Conservation (phyloP, 352 stramenopile genomes). For the Globisporangium polare region DNA sequence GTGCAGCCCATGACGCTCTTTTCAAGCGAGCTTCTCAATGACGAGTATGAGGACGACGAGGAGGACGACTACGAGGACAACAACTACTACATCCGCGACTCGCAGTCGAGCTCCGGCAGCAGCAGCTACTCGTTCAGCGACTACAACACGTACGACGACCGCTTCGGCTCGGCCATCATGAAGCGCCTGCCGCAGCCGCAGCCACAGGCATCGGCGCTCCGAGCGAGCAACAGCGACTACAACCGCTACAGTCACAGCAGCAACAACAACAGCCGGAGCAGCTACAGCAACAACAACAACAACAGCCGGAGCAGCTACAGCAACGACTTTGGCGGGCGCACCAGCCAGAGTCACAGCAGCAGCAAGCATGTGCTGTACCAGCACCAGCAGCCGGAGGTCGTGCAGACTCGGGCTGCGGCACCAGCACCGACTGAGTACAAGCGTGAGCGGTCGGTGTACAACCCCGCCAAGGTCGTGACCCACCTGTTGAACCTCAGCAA, state of each 20-base stretch:
- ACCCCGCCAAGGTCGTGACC: conserved; percentile 11
- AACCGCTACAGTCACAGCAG: background rate
- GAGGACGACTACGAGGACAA: background rate
- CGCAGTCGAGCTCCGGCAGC: conserved; percentile 38
- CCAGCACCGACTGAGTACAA: background rate
- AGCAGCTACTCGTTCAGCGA: conserved; percentile 61
- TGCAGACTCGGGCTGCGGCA: background rate
- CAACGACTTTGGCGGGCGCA: background rate
- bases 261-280: background rate
- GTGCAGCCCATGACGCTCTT: background rate
- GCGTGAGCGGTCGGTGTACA: conserved; percentile 6
- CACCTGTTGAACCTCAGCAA: conserved; percentile 11
- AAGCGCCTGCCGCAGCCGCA: conserved; percentile 16
- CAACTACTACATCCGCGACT: conserved; percentile 21
- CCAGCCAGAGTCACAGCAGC: background rate
- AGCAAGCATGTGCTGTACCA: conserved; percentile 7
- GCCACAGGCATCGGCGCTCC: background rate
- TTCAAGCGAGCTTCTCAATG: background rate
- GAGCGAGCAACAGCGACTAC: background rate
- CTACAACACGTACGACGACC: conserved; percentile 47
- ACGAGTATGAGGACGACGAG: background rate
- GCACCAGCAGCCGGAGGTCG: background rate
- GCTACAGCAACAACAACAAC: background rate
- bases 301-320: background rate
- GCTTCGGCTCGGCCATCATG: conserved; percentile 22